These are phyloP conservation scores for Penstemon barbatus DNA, from an alignment of 257 asterid species.

Conservation along the genomic window DNA sequence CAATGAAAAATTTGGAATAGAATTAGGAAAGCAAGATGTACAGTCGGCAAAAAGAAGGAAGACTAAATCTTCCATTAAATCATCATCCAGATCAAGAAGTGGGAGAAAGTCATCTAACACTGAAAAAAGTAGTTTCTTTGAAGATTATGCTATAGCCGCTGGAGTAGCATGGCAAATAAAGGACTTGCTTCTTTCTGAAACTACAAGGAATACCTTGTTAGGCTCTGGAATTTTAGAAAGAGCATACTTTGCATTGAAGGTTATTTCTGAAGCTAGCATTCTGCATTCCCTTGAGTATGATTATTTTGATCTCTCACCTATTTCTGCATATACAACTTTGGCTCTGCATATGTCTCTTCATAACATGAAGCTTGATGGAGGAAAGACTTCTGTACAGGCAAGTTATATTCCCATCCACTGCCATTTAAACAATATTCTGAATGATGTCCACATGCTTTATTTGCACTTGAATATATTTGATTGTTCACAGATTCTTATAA, in stretches of 20 bases:
- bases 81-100: constrained; percentile 48
- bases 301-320: constrained; percentile 42
- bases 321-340: constrained; percentile 73
- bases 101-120: constrained; percentile 38
- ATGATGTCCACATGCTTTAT: constrained; percentile 14
- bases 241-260: constrained; percentile 59
- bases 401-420: constrained; percentile 36
- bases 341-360: constrained; percentile 66
- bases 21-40: constrained; percentile 33
- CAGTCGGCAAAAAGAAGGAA: constrained; percentile 43
- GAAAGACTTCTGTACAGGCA: constrained; percentile 49
- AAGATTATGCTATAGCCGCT: constrained; percentile 64
- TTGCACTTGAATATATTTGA: not conserved
- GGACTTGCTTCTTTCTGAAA: constrained; percentile 71
- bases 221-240: constrained; percentile 46
- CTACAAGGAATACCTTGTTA: constrained; percentile 57
- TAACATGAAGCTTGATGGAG: constrained; percentile 42
- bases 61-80: constrained; percentile 37
- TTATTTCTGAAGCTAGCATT: constrained; percentile 75
- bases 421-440: constrained; percentile 19
- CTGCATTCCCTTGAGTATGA: constrained; percentile 59
- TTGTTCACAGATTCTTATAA: constrained; percentile 1
- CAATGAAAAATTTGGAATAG: constrained; percentile 44
- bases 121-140: constrained; percentile 36
- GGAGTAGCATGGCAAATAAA: constrained; percentile 95